Evolutionary conservation across 345 rosid species (phyloP).

Genomic region (Abelmoschus esculentus): DNA sequence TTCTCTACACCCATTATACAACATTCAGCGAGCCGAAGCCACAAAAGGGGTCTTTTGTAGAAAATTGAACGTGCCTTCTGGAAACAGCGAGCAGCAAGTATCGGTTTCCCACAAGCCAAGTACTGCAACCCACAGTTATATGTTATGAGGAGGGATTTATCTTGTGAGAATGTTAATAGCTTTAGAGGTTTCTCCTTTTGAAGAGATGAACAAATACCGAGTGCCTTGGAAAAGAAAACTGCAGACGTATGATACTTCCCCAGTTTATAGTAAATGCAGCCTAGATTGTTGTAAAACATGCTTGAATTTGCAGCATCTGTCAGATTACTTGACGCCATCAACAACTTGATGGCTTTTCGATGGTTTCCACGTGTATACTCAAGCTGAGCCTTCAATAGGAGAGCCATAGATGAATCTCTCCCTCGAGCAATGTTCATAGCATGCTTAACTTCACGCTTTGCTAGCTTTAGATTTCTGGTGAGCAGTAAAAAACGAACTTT

Average conservation of each 20-base stretch:
- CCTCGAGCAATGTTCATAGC: constrained; percentile 88
- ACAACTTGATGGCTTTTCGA: constrained; percentile 84
- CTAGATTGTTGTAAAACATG: constrained; percentile 86
- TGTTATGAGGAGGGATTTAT: constrained; percentile 69
- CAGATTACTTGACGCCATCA: constrained; percentile 69
- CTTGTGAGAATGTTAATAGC: constrained; percentile 68
- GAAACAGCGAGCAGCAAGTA: constrained; percentile 82
- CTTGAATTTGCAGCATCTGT: constrained; percentile 64
- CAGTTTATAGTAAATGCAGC: constrained; percentile 81
- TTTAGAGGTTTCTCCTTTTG: constrained; percentile 65
- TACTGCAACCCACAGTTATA: constrained; percentile 85
- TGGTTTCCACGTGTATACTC: constrained; percentile 94
- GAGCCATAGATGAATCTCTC: constrained; percentile 83
- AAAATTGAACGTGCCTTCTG: constrained; percentile 65
- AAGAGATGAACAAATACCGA: constrained; percentile 51
- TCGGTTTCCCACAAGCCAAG: constrained; percentile 78
- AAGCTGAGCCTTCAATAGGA: constrained; percentile 88
- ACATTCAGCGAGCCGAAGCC: constrained; percentile 97
- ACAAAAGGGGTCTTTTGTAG: constrained; percentile 65
- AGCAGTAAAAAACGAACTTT: constrained; percentile 82
- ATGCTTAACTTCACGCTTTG: constrained; percentile 95
- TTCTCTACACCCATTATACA: constrained; percentile 78
- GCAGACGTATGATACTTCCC: constrained; percentile 60
- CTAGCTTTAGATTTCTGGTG: constrained; percentile 79
- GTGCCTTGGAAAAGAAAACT: constrained; percentile 69